A percentile compares a stretch with the other conserved stretches of the same genome.
Conservation (phyloP, 1,284 basidiomycete genomes). For the Caloboletus inedulis region DNA sequence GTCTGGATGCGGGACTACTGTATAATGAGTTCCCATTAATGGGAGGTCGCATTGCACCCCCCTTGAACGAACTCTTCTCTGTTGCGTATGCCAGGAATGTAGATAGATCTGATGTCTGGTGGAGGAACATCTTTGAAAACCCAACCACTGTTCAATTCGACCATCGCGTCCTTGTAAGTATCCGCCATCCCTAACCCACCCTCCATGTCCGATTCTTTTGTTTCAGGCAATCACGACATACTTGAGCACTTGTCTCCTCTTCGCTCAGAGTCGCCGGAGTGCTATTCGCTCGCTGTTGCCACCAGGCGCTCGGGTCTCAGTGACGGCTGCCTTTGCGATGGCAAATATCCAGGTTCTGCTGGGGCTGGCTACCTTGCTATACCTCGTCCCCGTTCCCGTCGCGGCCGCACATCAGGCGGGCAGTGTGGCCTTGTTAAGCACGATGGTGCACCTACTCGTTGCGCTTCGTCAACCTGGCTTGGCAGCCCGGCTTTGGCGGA, state of each 20-base stretch:
- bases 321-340: slow-evolving; percentile 73
- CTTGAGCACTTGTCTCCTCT: slow-evolving; percentile 64
- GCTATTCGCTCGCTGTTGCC: slow-evolving; percentile 64
- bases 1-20: slow-evolving; percentile 91
- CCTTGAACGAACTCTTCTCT: slow-evolving; percentile 80
- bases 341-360: slow-evolving; percentile 86
- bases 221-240: slow-evolving; percentile 84
- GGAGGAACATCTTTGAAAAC: slow-evolving; percentile 95
- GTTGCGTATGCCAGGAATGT: slow-evolving; percentile 64
- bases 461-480: slow-evolving; percentile 69
- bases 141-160: slow-evolving; percentile 98
- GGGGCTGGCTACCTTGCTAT: slow-evolving; percentile 89
- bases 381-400: slow-evolving; percentile 90
- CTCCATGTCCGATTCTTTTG: not conserved
- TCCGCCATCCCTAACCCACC: not conserved
- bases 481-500: slow-evolving; percentile 65
- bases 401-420: slow-evolving; percentile 96
- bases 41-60: slow-evolving; percentile 87
- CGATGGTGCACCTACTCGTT: slow-evolving; percentile 76
- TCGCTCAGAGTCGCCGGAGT: slow-evolving; percentile 50
- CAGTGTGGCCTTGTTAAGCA: slow-evolving; percentile 84
- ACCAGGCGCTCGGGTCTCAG: slow-evolving; percentile 58
- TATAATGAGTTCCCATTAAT: slow-evolving; percentile 99
- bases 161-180: slow-evolving; percentile 83
- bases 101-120: slow-evolving; percentile 77